Conservation (phyloP, 768 basidiomycete species). For the Mycena indigotica region DNA sequence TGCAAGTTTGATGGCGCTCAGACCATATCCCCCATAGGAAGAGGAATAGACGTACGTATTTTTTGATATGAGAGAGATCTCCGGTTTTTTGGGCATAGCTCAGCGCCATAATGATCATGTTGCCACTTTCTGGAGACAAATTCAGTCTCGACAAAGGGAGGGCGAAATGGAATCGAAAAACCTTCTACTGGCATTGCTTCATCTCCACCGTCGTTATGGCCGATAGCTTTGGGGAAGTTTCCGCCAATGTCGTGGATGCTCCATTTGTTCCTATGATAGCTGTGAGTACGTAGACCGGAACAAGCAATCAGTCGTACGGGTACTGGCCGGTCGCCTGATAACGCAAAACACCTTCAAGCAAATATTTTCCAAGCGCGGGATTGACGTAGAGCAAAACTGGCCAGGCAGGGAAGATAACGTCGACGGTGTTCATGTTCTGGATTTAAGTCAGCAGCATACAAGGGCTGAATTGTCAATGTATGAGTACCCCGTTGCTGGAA, state of each 20-base stretch:
- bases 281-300: neutral
- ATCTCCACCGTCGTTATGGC: conserved; percentile 51
- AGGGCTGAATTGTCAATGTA: neutral
- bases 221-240: conserved; percentile 45
- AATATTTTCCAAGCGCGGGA: conserved; percentile 55
- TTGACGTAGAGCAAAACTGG: conserved; percentile 58
- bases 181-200: conserved; percentile 60
- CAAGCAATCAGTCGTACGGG: conserved; percentile 31
- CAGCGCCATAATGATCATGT: conserved; percentile 74
- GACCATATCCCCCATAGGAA: neutral
- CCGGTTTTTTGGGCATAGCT: conserved; percentile 58
- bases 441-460: neutral
- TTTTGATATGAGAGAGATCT: conserved; percentile 51
- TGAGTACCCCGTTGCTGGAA: conserved; percentile 33
- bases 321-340: conserved; percentile 71
- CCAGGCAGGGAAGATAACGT: conserved; percentile 57
- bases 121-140: conserved; percentile 58
- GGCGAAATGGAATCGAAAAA: conserved; percentile 10
- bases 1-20: neutral
- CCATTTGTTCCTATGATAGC: conserved; percentile 38
- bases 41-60: conserved; percentile 40
- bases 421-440: conserved; percentile 40
- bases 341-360: conserved; percentile 61
- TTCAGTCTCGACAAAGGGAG: neutral
- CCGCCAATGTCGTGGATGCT: conserved; percentile 65